A percentile compares a stretch with the other conserved stretches of the same genome.
These are phyloP conservation scores for Ampelocalamus luodianensis DNA, from an alignment of 176 grass and related monocot species.

Conservation along the genomic window DNA sequence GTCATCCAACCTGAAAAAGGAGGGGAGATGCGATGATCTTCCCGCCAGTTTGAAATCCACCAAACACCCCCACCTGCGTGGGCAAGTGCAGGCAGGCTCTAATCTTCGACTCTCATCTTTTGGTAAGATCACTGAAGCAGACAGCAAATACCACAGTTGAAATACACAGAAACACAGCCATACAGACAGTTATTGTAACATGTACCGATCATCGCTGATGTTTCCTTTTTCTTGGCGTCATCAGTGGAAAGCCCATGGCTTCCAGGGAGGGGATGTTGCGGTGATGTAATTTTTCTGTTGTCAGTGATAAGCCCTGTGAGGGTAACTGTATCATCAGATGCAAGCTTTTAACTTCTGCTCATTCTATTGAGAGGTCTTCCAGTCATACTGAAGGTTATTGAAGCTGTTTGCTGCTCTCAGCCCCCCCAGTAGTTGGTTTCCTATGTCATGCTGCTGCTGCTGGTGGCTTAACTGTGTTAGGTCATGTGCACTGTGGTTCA, in stretches of 20 bases:
- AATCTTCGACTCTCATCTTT: background rate
- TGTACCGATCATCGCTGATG: constrained; percentile 18
- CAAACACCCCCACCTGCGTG: background rate
- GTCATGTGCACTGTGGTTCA: constrained; percentile 65
- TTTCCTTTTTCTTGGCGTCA: constrained; percentile 33
- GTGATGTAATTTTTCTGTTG: constrained; percentile 39
- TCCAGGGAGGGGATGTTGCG: constrained; percentile 21
- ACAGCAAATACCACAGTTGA: background rate
- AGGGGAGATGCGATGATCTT: constrained; percentile 14
- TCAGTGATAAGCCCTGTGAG: constrained; percentile 37
- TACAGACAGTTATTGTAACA: constrained; percentile 39
- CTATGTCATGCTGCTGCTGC: constrained; percentile 74
- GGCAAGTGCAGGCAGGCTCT: constrained; percentile 8
- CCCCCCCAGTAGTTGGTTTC: constrained; percentile 61
- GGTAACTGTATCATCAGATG: constrained; percentile 36
- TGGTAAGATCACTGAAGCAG: background rate
- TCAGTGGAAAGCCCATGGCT: constrained; percentile 25
- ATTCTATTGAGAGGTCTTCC: constrained; percentile 70
- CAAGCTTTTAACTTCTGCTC: constrained; percentile 20
- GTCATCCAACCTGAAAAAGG: background rate
- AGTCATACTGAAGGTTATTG: constrained; percentile 82
- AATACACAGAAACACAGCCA: constrained; percentile 42
- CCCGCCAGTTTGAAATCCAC: constrained; percentile 23
- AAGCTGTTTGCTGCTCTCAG: constrained; percentile 74
- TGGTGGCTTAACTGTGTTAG: constrained; percentile 59